Evolutionary conservation across 129 eudicot genomes (phyloP).

Genomic region (Lonicera japonica): DNA sequence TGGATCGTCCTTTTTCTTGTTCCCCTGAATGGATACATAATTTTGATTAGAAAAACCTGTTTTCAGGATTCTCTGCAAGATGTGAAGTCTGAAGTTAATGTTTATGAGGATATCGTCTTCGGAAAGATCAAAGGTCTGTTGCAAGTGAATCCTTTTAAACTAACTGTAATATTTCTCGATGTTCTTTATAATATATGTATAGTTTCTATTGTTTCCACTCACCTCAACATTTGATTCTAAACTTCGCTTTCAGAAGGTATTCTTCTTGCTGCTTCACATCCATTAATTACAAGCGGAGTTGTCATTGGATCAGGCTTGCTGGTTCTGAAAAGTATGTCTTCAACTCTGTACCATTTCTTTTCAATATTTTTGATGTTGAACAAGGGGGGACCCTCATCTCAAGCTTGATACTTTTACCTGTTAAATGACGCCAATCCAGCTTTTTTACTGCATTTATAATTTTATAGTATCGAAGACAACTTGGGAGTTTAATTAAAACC

Average conservation of each 20-base stretch:
- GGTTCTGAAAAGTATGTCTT: conserved; percentile 53
- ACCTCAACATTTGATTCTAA: conserved; percentile 3
- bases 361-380: not conserved
- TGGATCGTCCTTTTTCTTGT: not conserved
- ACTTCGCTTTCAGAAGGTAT: conserved; percentile 62
- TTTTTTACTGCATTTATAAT: not conserved
- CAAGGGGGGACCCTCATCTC: conserved; percentile 5
- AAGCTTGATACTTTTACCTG: not conserved
- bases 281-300: conserved; percentile 59
- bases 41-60: conserved; percentile 9
- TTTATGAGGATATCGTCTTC: conserved; percentile 59
- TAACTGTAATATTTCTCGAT: not conserved
- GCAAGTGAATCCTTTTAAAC: not conserved
- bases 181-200: not conserved
- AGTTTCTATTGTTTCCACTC: conserved; percentile 2
- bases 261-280: conserved; percentile 64
- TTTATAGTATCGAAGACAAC: not conserved
- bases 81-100: conserved; percentile 51
- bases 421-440: not conserved
- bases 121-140: conserved; percentile 74
- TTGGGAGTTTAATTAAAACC: not conserved
- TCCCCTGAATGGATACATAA: not conserved
- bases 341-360: not conserved
- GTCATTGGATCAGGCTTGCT: conserved; percentile 61
- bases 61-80: conserved; percentile 66